Conservation (phyloP, 1,284 basidiomycete species). For the Apiotrichum porosum region DNA sequence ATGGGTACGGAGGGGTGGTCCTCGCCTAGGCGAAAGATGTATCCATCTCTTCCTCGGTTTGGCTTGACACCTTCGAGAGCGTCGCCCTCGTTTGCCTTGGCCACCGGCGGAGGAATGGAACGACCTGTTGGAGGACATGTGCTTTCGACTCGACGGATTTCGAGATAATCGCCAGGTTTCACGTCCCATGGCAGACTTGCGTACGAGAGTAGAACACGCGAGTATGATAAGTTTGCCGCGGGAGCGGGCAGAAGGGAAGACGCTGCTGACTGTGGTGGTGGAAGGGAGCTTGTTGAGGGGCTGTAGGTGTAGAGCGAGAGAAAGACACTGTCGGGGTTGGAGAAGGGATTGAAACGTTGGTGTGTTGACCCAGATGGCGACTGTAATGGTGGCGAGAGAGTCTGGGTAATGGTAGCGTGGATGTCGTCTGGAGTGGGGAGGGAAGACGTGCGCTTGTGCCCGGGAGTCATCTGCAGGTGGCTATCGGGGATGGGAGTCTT, state of each 20-base stretch:
- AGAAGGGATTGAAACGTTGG: neutral
- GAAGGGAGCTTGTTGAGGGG: slow-evolving; percentile 7
- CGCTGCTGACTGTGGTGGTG: neutral
- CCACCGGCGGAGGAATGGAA: too few relatives aligned
- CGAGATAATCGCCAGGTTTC: slow-evolving; percentile 38
- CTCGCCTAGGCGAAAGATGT: slow-evolving; percentile 39
- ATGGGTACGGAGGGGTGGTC: slow-evolving; percentile 31
- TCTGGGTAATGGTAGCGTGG: slow-evolving; percentile 4
- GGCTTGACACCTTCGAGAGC: slow-evolving; percentile 34
- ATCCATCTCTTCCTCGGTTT: slow-evolving; percentile 34
- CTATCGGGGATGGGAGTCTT: too few relatives aligned
- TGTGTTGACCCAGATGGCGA: neutral
- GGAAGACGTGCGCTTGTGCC: slow-evolving; percentile 18
- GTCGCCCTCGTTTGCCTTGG: slow-evolving; percentile 19
- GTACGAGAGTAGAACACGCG: slow-evolving; percentile 30
- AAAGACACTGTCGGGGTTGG: slow-evolving; percentile 14
- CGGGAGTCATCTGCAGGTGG: neutral
- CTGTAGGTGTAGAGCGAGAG: slow-evolving; percentile 38
- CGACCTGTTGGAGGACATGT: too few relatives aligned
- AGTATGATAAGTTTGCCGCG: slow-evolving; percentile 17
- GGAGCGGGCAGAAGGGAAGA: slow-evolving; percentile 2
- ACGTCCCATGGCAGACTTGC: slow-evolving; percentile 35
- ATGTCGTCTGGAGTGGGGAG: slow-evolving; percentile 22
- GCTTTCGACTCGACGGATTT: slow-evolving; percentile 30
- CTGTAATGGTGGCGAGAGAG: slow-evolving; percentile 17